Evolutionary conservation across 2,329 filamentous ascomycete genomes (phyloP).

Genomic region (Colletotrichum tanaceti): DNA sequence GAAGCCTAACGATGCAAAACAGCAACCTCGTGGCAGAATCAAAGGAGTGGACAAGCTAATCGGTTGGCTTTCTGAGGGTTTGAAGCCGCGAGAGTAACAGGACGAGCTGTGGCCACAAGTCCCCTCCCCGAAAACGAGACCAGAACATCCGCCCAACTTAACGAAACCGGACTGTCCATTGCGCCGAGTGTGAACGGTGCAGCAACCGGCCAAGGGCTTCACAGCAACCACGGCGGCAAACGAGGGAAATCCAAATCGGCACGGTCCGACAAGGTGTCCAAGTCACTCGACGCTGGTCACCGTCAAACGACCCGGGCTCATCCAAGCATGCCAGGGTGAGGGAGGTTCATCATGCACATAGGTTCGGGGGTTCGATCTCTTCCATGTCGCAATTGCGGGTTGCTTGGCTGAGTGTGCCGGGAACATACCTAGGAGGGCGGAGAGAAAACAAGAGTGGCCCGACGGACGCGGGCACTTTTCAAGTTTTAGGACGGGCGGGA

Average conservation of each 20-base stretch:
- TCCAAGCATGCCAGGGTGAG: background rate
- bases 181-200: constrained; percentile 21
- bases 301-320: background rate
- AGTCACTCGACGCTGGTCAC: background rate
- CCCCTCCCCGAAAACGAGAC: background rate
- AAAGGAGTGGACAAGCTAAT: background rate
- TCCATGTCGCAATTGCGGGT: constrained; percentile 3
- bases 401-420: constrained; percentile 8
- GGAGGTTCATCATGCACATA: background rate
- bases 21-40: background rate
- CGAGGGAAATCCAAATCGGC: constrained; percentile 24
- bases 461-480: constrained; percentile 12
- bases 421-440: constrained; percentile 17
- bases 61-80: background rate
- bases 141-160: constrained; percentile 24
- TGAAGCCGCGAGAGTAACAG: background rate
- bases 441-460: constrained; percentile 1
- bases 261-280: constrained; percentile 27
- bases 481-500: constrained; percentile 25
- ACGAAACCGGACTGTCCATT: constrained; percentile 19
- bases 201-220: constrained; percentile 15
- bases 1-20: background rate
- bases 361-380: background rate
- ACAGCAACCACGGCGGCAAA: constrained; percentile 6
- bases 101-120: constrained; percentile 6